These are phyloP conservation scores for Fusarium caatingaense DNA, from an alignment of 2,329 filamentous ascomycete species.

Conservation along the genomic window DNA sequence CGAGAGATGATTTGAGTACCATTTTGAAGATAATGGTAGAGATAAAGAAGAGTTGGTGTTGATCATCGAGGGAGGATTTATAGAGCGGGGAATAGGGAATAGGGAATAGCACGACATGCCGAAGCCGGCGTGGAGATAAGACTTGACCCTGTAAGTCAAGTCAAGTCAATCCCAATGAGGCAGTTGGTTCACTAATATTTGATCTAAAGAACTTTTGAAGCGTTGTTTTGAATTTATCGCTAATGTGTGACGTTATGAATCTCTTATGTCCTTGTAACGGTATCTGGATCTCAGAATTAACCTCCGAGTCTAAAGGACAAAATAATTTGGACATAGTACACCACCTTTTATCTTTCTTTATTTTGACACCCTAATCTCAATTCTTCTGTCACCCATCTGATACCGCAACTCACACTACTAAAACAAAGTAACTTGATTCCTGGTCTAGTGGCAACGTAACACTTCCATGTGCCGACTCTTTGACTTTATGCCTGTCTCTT, in stretches of 20 bases:
- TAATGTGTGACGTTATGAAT: background rate
- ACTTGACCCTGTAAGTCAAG: background rate
- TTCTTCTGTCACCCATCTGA: background rate
- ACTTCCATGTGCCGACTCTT: too few relatives aligned
- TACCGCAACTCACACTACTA: background rate
- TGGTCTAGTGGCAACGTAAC: background rate
- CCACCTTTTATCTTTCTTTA: background rate
- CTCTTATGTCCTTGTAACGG: background rate
- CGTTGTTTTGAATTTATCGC: background rate
- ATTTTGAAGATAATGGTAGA: slow-evolving; percentile 11
- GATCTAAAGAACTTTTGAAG: slow-evolving; percentile 17
- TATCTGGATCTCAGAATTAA: background rate
- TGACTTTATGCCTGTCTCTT: too few relatives aligned
- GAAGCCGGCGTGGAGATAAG: slow-evolving; percentile 26
- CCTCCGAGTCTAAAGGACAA: background rate
- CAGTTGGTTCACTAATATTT: slow-evolving; percentile 8
- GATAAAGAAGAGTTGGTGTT: background rate
- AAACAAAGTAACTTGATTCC: background rate
- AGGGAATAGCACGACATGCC: slow-evolving; percentile 26
- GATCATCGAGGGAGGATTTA: background rate
- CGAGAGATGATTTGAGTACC: slow-evolving; percentile 31
- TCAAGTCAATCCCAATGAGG: slow-evolving; percentile 12
- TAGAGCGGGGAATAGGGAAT: slow-evolving; percentile 26
- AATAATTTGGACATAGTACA: background rate
- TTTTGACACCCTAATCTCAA: background rate